A percentile compares a stretch with the other conserved stretches of the same genome.
Evolutionary conservation across 2,329 filamentous ascomycete genomes (phyloP).

Genomic region (Erysiphe pulchra): DNA sequence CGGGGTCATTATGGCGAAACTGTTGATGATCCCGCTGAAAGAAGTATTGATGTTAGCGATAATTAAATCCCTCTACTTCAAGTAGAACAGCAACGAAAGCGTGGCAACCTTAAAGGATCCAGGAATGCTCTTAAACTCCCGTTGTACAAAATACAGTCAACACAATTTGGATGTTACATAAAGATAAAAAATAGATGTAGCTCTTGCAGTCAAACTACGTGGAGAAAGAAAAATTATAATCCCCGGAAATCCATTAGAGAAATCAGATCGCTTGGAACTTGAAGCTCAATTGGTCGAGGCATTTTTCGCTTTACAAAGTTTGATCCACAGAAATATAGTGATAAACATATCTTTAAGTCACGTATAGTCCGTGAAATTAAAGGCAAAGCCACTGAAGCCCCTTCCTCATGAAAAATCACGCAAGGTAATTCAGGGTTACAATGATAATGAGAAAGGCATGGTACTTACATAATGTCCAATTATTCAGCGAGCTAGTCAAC

Average conservation of each 20-base stretch:
- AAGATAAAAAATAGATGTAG: background rate
- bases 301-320: background rate
- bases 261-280: background rate
- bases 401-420: background rate
- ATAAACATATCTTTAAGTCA: background rate
- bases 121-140: background rate
- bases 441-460: background rate
- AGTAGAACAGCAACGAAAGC: background rate
- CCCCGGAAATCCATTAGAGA: background rate
- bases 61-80: background rate
- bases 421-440: background rate
- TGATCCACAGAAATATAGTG: background rate
- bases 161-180: background rate
- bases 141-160: background rate
- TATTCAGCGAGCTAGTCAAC: slow-evolving; percentile 1
- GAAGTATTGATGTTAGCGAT: background rate
- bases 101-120: background rate
- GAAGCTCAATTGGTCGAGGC: background rate
- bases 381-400: background rate
- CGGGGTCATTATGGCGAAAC: too few relatives aligned
- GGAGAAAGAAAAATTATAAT: background rate
- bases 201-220: background rate
- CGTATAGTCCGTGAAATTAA: background rate
- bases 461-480: slow-evolving; percentile 2
- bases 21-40: background rate